Percentiles rank a stretch among this genome's conserved stretches.
These are phyloP conservation scores for Scheffersomyces insectosa DNA, from an alignment of 1,139 yeast species.

Conservation along the genomic window DNA sequence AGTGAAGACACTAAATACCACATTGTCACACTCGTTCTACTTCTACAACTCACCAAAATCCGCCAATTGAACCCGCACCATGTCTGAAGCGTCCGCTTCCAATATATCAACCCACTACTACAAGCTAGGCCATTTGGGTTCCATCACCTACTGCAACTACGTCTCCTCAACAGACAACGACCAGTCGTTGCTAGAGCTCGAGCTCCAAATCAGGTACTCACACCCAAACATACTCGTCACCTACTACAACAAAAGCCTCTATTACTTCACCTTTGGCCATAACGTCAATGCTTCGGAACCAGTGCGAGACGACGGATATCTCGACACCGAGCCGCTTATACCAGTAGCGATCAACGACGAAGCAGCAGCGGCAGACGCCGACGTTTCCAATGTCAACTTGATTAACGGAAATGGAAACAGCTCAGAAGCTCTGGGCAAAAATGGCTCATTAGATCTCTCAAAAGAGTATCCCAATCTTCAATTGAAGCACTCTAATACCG, in stretches of 20 bases:
- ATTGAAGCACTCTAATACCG: constrained; percentile 29
- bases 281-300: constrained; percentile 13
- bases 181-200: constrained; percentile 56
- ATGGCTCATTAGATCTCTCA: constrained; percentile 22
- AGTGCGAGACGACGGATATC: constrained; percentile 1
- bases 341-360: constrained; percentile 11
- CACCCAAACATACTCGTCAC: constrained; percentile 56
- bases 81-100: constrained; percentile 26
- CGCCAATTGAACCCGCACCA: constrained; percentile 2
- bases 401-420: constrained; percentile 1
- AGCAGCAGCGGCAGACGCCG: constrained; percentile 13
- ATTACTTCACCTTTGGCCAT: constrained; percentile 53
- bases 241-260: constrained; percentile 61
- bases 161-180: constrained; percentile 31
- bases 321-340: neutral
- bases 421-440: neutral
- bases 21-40: too few relatives aligned
- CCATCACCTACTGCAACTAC: constrained; percentile 37
- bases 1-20: too few relatives aligned
- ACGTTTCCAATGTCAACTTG: constrained; percentile 2
- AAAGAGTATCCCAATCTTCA: constrained; percentile 36
- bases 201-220: constrained; percentile 52
- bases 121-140: constrained; percentile 40
- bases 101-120: constrained; percentile 39
- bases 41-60: too few relatives aligned